Evolutionary conservation across 176 grass and related monocot species (phyloP), one percentile per base, ranked within the genome.

Genomic region (Aegilops tauschii): DNA sequence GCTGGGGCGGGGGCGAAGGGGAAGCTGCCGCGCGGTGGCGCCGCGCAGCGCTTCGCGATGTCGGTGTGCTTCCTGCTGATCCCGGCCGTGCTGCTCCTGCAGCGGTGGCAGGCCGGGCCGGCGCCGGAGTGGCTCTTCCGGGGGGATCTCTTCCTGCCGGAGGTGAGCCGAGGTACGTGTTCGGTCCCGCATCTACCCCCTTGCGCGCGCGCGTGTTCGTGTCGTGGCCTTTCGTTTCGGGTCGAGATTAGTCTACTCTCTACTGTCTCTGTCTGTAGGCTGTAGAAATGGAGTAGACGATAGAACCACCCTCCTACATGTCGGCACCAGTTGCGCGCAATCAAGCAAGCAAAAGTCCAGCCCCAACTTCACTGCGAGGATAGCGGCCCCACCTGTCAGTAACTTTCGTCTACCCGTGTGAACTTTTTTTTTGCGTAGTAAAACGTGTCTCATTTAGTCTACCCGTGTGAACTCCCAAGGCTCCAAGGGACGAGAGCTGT

Each of bases 11-110:
- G 31, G 17, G 17, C 21, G 45, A 64, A 16, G 35, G 47, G 25
- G 27, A 62, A 78, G 65, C 23, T n/a, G 20, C 30, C 74, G 16
- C 52, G 9, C 23, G 35, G 35, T 11, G 30, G 50, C 29, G 8
- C 44, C 44, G 44, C 44, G 44, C 44, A 3, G 44, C 44, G 44
- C 1, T 45, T 45, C 44, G 75, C 40, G 21, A 54, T 79, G 31
- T 23, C 16, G 10, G 23, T 65, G 66, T 84, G 76, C 87, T 84
- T 89, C 79, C 16, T 80, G 40, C n/a, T 61, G 9, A 44, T 69
- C 72, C 69, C 87, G 66, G 74, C 66, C 39, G 56, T 89, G 75
- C 75, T 89, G 81, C 39, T 89, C 30, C 81, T 89, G 65, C 87
- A 80, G 87, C 81, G 65, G 52, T 39, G 52, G 87, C 87, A 73